A percentile compares a stretch with the other conserved stretches of the same genome.
Evolutionary conservation across 2,329 filamentous ascomycete species (phyloP).

Genomic region (Botrytis porri): DNA sequence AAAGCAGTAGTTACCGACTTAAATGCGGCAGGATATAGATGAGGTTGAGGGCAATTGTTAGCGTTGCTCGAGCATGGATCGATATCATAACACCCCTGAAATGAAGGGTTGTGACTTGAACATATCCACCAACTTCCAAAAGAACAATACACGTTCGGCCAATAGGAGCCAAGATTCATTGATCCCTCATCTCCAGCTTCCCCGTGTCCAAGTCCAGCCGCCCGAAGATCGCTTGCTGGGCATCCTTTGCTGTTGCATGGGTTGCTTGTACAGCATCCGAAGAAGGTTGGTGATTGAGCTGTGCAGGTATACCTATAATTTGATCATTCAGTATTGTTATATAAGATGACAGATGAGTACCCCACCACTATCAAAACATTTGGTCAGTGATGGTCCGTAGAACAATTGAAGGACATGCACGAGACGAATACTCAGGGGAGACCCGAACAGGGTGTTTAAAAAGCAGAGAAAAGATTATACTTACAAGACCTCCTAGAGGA

Average conservation of each 20-base stretch:
- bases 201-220: constrained; percentile 21
- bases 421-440: neutral
- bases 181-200: neutral
- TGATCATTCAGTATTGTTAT: neutral
- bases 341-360: neutral
- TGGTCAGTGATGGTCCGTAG: neutral
- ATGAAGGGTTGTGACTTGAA: constrained; percentile 20
- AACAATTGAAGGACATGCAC: neutral
- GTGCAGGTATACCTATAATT: constrained; percentile 24
- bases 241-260: constrained; percentile 25
- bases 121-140: constrained; percentile 23
- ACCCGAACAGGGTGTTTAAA: neutral
- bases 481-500: constrained; percentile 5
- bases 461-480: neutral
- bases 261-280: constrained; percentile 26
- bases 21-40: constrained; percentile 5
- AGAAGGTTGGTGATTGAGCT: constrained; percentile 24
- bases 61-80: constrained; percentile 19
- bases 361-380: neutral
- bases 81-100: constrained; percentile 25
- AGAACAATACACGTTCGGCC: constrained; percentile 23
- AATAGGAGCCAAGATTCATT: constrained; percentile 19
- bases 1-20: neutral
- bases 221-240: constrained; percentile 23
- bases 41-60: neutral